Conservation (phyloP, 208 protist species). For the Leptomonas pyrrhocoris region DNA sequence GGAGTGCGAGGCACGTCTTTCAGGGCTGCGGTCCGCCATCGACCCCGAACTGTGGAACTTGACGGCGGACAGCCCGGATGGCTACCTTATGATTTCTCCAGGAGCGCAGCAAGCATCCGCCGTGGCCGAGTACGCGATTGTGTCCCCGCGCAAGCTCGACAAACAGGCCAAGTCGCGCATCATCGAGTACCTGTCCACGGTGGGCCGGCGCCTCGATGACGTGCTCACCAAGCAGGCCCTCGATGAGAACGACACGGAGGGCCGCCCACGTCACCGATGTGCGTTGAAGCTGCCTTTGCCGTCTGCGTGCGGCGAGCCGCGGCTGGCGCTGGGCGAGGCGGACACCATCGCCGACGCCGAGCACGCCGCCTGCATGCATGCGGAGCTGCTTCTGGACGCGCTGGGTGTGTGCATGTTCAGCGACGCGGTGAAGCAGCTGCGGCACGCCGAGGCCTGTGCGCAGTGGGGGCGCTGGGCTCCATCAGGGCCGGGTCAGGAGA, state of each 20-base stretch:
- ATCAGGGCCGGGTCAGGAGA: conserved; percentile 4
- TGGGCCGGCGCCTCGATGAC: conserved; percentile 75
- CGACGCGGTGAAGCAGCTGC: conserved; percentile 53
- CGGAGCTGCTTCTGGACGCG: conserved; percentile 87
- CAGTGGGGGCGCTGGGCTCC: conserved; percentile 74
- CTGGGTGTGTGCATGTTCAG: conserved; percentile 83
- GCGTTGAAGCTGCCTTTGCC: conserved; percentile 72
- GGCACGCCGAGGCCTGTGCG: conserved; percentile 61
- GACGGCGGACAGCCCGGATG: conserved; percentile 64
- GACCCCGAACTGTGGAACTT: conserved; percentile 61
- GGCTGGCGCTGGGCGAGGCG: conserved; percentile 79
- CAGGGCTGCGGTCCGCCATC: conserved; percentile 27
- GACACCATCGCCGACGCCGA: conserved; percentile 64
- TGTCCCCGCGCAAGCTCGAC: conserved; percentile 42
- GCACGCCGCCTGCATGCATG: conserved; percentile 85
- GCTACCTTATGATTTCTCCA: conserved; percentile 72
- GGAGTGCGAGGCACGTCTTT: conserved; percentile 1
- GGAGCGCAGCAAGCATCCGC: conserved; percentile 30
- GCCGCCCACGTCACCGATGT: conserved; percentile 45
- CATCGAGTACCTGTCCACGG: conserved; percentile 60
- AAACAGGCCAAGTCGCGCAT: conserved; percentile 57
- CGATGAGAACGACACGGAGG: conserved; percentile 49
- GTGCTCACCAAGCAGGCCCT: conserved; percentile 52
- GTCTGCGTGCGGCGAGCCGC: conserved; percentile 60
- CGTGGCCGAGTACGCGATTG: conserved; percentile 19